phyloP scores from a whole-genome alignment of 371 early-diverging fungal genomes.

The Rhizopus sp. region DNA sequence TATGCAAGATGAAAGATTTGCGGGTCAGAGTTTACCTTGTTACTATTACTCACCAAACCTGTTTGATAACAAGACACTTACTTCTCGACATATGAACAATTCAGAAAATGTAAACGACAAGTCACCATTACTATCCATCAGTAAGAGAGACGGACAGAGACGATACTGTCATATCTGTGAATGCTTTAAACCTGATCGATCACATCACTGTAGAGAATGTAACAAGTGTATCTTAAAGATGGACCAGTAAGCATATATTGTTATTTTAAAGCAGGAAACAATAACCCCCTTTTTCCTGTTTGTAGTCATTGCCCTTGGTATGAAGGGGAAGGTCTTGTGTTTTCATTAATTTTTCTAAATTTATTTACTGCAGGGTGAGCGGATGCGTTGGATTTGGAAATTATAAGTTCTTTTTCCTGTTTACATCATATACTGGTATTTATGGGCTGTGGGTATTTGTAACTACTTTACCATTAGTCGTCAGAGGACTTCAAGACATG shows the following conservation, averaged over 20 bases:
- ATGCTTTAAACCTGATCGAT: conserved; percentile 60
- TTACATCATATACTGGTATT: conserved; percentile 52
- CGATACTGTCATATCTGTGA: conserved; percentile 59
- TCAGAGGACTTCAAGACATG: conserved; percentile 28
- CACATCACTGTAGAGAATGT: conserved; percentile 69
- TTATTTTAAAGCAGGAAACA: not conserved
- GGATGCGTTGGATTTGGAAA: conserved; percentile 65
- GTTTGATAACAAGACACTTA: conserved; percentile 25
- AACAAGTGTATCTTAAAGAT: conserved; percentile 62
- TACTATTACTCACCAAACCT: conserved; percentile 37
- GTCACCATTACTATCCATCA: conserved; percentile 42
- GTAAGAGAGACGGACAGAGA: conserved; percentile 51
- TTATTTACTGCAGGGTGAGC: conserved; percentile 33
- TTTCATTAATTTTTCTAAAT: not conserved
- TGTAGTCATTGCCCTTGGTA: conserved; percentile 65
- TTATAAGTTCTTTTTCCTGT: conserved; percentile 64
- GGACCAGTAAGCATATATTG: conserved; percentile 58
- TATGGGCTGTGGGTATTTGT: conserved; percentile 49
- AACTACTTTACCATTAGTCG: conserved; percentile 39
- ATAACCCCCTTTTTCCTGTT: not conserved
- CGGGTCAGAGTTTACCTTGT: conserved; percentile 13
- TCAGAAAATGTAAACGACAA: conserved; percentile 15
- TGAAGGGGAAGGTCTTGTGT: not conserved
- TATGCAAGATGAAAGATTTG: conserved; percentile 3
- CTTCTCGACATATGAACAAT: not conserved